Evolutionary conservation across 345 rosid genomes (phyloP), one percentile per base, ranked within the genome.

Genomic region (Cardamine chenopodiifolia): DNA sequence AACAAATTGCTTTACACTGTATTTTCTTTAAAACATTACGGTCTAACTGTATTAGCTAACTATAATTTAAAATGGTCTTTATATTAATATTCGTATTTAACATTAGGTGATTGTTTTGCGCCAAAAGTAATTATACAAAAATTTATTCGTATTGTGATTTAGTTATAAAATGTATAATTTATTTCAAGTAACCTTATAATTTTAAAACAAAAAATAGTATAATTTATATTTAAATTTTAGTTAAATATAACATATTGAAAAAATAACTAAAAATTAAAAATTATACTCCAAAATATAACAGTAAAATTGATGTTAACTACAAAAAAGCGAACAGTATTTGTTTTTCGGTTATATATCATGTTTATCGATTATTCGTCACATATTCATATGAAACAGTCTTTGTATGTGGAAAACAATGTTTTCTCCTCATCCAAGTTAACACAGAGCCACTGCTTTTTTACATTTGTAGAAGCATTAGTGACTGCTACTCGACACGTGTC

Each of bases 31-130:
- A 3, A 22, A 35, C 48, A 25, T 58, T 45, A 14, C 1, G 56
- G 32, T 29, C 56, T 59, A 70, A 70, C 17, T 29, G 28, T 42
- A 57, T 28, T 57, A 25, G 52, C 17, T 55, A 26, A 8, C 54
- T 19, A n/a, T 45, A 5, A 12, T 55, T 18, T 42, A 31, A 31
- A 32, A 20, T 59, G 31, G 6, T 31, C 58, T 47, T 32, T 6
- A 15, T 23, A 57, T 18, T 37, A 0, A 56, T 29, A 47, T 9
- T 18, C 29, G 26, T 44, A 15, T 40, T 23, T 25, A 15, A 62
- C 31, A 15, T 6, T 52, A 23, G 31, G 28, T 12, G 2, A 12
- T 52, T 20, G 56, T 23, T 52, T 12, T 6, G 57, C 17, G 17
- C 17, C 17, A 12, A n/a, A n/a, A n/a, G n/a, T n/a, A n/a, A 28